A percentile compares a stretch with the other conserved stretches of the same genome.
These are phyloP conservation scores for Sanguinoderma infundibulare DNA, from an alignment of 1,284 basidiomycete genomes.

Conservation along the genomic window DNA sequence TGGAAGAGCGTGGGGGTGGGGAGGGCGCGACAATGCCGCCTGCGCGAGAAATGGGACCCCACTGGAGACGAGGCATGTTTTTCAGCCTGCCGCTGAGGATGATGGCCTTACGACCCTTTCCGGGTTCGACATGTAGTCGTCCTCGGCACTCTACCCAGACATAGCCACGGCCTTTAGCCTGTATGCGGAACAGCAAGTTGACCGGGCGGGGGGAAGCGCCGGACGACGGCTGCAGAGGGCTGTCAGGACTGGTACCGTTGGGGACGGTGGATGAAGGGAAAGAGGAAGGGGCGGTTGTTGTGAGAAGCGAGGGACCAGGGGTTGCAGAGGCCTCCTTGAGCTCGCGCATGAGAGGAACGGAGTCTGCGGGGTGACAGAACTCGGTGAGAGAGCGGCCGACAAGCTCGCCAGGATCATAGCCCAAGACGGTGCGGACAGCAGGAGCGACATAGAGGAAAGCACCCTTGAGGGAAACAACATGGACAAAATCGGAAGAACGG, in stretches of 20 bases:
- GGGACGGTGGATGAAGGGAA: background rate
- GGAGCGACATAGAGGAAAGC: slow-evolving; percentile 91
- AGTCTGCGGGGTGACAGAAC: slow-evolving; percentile 87
- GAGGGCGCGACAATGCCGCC: slow-evolving; percentile 46
- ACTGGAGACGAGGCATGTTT: slow-evolving; percentile 66
- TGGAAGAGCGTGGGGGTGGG: slow-evolving; percentile 6
- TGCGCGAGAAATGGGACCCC: slow-evolving; percentile 56
- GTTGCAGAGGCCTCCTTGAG: slow-evolving; percentile 79
- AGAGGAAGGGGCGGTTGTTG: slow-evolving; percentile 13
- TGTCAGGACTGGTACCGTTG: slow-evolving; percentile 12
- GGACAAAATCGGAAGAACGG: slow-evolving; percentile 78
- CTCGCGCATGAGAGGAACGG: slow-evolving; percentile 91
- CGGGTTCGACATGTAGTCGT: slow-evolving; percentile 84
- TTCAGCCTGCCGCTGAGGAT: slow-evolving; percentile 79
- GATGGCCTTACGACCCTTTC: slow-evolving; percentile 90
- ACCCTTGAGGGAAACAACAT: slow-evolving; percentile 94
- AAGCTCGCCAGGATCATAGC: slow-evolving; percentile 83
- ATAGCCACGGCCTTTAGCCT: slow-evolving; percentile 67
- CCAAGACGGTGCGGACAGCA: slow-evolving; percentile 74
- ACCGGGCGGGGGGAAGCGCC: slow-evolving; percentile 50
- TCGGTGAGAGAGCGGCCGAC: slow-evolving; percentile 79
- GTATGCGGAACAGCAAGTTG: slow-evolving; percentile 79
- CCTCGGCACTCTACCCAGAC: slow-evolving; percentile 91
- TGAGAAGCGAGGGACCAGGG: slow-evolving; percentile 17
- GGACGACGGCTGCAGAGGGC: background rate